These are phyloP conservation scores for Leishmania major DNA, from an alignment of 208 protist species.

Conservation along the genomic window DNA sequence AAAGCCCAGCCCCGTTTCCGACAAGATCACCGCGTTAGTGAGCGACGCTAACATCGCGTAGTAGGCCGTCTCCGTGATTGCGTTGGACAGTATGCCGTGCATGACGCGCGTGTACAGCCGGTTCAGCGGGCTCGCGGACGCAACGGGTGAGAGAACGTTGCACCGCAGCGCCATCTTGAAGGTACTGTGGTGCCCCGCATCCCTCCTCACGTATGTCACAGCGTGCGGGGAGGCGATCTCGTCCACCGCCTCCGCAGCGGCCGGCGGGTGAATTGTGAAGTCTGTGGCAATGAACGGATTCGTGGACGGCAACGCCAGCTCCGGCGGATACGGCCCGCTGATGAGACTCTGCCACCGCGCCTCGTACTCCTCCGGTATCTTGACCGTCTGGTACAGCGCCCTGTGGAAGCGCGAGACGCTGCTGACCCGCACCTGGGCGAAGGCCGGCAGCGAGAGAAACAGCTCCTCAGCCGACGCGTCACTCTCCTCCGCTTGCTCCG, in stretches of 20 bases:
- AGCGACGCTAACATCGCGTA: slow-evolving; percentile 69
- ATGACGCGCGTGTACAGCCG: slow-evolving; percentile 72
- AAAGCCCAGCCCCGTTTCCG: slow-evolving; percentile 40
- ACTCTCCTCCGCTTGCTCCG: slow-evolving; percentile 5
- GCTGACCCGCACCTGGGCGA: slow-evolving; percentile 43
- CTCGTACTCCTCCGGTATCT: slow-evolving; percentile 48
- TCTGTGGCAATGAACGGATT: slow-evolving; percentile 83
- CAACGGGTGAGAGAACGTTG: slow-evolving; percentile 50
- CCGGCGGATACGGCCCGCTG: slow-evolving; percentile 19
- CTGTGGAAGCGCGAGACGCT: slow-evolving; percentile 48
- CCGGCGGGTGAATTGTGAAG: slow-evolving; percentile 50
- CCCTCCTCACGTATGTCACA: slow-evolving; percentile 46
- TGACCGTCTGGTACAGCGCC: slow-evolving; percentile 18
- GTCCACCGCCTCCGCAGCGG: slow-evolving; percentile 5
- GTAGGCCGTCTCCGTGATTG: slow-evolving; percentile 61
- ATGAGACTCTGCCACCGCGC: slow-evolving; percentile 43
- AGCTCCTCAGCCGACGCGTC: slow-evolving; percentile 19
- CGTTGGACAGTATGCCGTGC: slow-evolving; percentile 43
- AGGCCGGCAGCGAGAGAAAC: slow-evolving; percentile 57
- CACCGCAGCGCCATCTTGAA: slow-evolving; percentile 64
- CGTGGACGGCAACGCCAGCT: slow-evolving; percentile 38
- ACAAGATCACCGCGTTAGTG: slow-evolving; percentile 37
- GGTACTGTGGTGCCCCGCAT: slow-evolving; percentile 44
- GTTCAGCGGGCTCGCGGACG: slow-evolving; percentile 44
- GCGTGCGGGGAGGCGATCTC: slow-evolving; percentile 47